Conservation (phyloP, 2,329 filamentous ascomycete genomes). For the Clathrospora elynae region DNA sequence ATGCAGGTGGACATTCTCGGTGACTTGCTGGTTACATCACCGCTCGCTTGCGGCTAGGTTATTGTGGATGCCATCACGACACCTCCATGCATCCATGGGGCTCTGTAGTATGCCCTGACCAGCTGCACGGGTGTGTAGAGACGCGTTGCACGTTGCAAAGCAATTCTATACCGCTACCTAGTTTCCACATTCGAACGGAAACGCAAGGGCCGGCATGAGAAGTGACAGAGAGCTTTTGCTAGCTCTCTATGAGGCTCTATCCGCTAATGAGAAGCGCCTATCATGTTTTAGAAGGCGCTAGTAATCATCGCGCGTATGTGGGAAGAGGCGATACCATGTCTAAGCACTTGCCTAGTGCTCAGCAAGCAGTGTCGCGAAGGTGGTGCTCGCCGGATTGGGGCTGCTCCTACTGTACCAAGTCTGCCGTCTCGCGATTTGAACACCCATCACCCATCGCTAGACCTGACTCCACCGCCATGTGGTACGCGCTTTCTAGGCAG, state of each 20-base stretch:
- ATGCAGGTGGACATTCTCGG: constrained; percentile 41
- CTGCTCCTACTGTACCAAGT: not conserved
- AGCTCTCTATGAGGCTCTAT: too few species aligned
- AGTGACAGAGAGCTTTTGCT: too few species aligned
- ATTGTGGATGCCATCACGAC: constrained; percentile 14
- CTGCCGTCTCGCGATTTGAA: constrained; percentile 4
- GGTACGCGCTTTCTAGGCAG: constrained; percentile 3
- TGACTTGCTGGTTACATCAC: constrained; percentile 32
- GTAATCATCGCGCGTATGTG: not conserved
- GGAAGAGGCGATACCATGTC: not conserved
- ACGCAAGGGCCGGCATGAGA: too few species aligned
- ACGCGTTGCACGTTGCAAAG: constrained; percentile 26
- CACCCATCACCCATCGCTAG: constrained; percentile 1
- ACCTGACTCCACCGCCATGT: constrained; percentile 1
- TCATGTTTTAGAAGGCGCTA: too few species aligned
- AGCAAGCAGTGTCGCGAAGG: not conserved
- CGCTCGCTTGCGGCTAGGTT: constrained; percentile 20
- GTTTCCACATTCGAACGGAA: too few species aligned
- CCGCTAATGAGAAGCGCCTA: too few species aligned
- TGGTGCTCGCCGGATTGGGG: constrained; percentile 22
- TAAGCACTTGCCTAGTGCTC: too few species aligned
- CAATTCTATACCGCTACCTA: too few species aligned
- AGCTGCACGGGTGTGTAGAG: constrained; percentile 17
- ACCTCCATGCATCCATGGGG: too few species aligned
- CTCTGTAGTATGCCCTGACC: constrained; percentile 19